Evolutionary conservation across 495 filamentous ascomycete species (phyloP), one percentile per base, ranked within the genome.

Genomic region (Penicillium ochrochloron): DNA sequence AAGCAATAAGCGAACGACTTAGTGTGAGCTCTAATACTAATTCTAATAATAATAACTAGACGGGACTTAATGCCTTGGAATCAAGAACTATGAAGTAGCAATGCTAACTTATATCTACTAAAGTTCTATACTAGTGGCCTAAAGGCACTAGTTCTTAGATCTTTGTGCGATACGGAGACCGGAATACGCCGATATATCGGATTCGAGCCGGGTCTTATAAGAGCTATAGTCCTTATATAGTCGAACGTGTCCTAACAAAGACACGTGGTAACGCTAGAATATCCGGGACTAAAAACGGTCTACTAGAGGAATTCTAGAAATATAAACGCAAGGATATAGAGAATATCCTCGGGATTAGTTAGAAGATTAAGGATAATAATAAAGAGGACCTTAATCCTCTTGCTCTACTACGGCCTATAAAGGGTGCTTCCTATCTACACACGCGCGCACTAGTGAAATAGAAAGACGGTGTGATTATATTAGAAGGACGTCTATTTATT

Each of bases 401-500:
- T 19, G 12, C 9, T 53, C 25, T 33, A 27, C 23, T 53, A 19
- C 50, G 12, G 50, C 25, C 50, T n/a, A 21, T 23, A 19, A 51
- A 60, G 46, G 61, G 50, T 15, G 61, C 52, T 59, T 41, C 25
- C 27, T 75, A 70, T 65, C 70, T 59, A 55, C 44, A 72, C 27
- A 75, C 70, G 29, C 61, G 66, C 34, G 52, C 60, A 31, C 48
- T 72, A 11, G 56, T 75, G 9, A 54, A 65, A 64, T 75, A 61
- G 70, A 72, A 56, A 53, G 72, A 75, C 52, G 58, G 64, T 27
- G 21, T 27, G 10, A 46, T 53, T 21, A 69, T 64, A 15, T 52
- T 75, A 8, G 66, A 75, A 60, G 57, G 59, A 31, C 56, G 66
- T 34, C 11, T 57, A 34, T 75, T 75, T 29, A 60, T 70, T 59